Conservation (phyloP, 148 eudicot genomes). For the Drosera capensis region DNA sequence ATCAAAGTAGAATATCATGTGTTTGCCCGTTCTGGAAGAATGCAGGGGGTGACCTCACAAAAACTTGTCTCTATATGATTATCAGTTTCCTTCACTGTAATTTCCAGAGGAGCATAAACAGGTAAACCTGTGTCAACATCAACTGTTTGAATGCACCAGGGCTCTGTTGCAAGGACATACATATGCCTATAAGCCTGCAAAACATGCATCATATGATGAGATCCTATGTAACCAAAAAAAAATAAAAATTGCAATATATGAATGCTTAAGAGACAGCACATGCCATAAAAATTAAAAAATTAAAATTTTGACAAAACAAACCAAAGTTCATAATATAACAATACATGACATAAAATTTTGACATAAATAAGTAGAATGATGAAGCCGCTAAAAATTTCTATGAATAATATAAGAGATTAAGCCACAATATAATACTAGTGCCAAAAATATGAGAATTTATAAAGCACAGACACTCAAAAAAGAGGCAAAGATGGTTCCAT, state of each 20-base stretch:
- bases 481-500: too few relatives aligned
- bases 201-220: not conserved
- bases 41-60: slow-evolving; percentile 86
- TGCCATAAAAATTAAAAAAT: too few relatives aligned
- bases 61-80: slow-evolving; percentile 86
- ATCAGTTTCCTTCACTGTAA: slow-evolving; percentile 70
- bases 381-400: too few relatives aligned
- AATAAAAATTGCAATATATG: not conserved
- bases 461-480: too few relatives aligned
- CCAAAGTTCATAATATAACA: too few relatives aligned
- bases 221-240: not conserved
- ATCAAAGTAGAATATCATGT: slow-evolving; percentile 22
- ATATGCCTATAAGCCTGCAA: slow-evolving; percentile 88
- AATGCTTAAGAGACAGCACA: too few relatives aligned
- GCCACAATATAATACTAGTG: too few relatives aligned
- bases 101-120: slow-evolving; percentile 90
- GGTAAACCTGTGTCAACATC: slow-evolving; percentile 94
- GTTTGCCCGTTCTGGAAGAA: slow-evolving; percentile 85
- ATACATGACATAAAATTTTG: too few relatives aligned
- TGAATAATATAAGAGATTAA: too few relatives aligned
- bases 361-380: too few relatives aligned
- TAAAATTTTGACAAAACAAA: too few relatives aligned
- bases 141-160: slow-evolving; percentile 89
- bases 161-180: slow-evolving; percentile 95
- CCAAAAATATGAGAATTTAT: too few relatives aligned